Base-by-base conservation (phyloP, 1,139 yeast species). In the Kazachstania sp. region DNA sequence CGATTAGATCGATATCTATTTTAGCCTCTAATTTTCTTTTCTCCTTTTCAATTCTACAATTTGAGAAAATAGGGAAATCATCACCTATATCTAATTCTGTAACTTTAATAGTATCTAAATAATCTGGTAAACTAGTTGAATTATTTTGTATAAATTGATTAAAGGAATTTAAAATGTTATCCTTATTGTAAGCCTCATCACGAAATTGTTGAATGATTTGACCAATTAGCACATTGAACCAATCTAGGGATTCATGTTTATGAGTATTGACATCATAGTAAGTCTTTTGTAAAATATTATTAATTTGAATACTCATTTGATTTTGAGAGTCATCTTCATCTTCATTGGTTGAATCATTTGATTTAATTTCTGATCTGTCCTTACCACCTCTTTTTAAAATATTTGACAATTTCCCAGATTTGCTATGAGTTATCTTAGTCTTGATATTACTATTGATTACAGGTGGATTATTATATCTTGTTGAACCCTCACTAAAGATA, bases 141-240 rank as follows among this genome's bases (percentile, higher is more conserved):
- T 71, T 68, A 13, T 61, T 59, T 9, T 58, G 58, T 9, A 70
- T 53, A 52, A 77, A 78, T 44, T 73, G 76, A 57, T 83, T 81
- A 47, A 92, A 70, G 2, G 90, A 81, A 54, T 84, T 83, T 50
- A 88, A 79, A 31, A 94, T 83, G 61, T 88, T 88, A 64, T 92
- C 95, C 41, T 88, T 79, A 45, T 78, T 73, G 50, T 86, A 68
- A 0, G 97, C 97, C 63, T 92, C 97, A 19, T 81, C 76, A 50
- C 99, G 74, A 51, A 88, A 75, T 57, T 90, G 95, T 20, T 87
- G 79, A 23, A 92, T 82, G 4, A 90, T 83, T 63, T 94, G 97
- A 0, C 97, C 98, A 20, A 92, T 77, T 43, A 92, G 71, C 1
- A 92, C 97, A 58, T 92, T 92, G 63, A 92, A 87, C 98, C 99